Percentiles rank a stretch among this genome's conserved stretches.
Conservation (phyloP, 2,329 filamentous ascomycete species). For the Sodiomyces alkalinus region DNA sequence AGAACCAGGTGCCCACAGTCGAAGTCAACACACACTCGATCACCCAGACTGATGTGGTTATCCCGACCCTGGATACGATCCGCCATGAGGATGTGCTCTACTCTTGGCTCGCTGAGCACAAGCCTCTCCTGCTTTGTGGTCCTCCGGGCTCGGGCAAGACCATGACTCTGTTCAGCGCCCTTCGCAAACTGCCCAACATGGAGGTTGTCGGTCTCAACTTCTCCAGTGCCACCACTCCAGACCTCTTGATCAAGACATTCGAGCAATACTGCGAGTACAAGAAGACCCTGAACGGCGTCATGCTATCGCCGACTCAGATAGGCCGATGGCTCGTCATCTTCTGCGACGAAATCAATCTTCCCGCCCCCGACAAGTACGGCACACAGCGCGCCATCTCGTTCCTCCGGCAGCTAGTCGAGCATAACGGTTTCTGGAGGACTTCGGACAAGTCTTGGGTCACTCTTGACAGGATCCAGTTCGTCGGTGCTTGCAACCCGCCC, state of each 20-base stretch:
- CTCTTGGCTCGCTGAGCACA: slow-evolving; percentile 98
- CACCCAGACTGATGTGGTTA: slow-evolving; percentile 95
- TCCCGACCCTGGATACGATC: slow-evolving; percentile 92
- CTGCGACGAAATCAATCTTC: slow-evolving; percentile 98
- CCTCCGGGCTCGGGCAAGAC: slow-evolving; percentile 98
- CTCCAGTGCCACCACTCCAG: slow-evolving; percentile 93
- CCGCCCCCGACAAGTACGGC: slow-evolving; percentile 91
- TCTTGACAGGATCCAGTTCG: slow-evolving; percentile 94
- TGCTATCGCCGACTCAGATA: slow-evolving; percentile 91
- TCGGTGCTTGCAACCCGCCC: slow-evolving; percentile 95
- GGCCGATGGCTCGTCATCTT: slow-evolving; percentile 97
- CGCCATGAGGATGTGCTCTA: slow-evolving; percentile 98
- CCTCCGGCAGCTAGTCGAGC: slow-evolving; percentile 90
- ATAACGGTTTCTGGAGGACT: slow-evolving; percentile 98
- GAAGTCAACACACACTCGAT: slow-evolving; percentile 98
- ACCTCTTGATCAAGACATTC: slow-evolving; percentile 96
- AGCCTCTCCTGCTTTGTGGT: slow-evolving; percentile 88
- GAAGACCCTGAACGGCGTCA: slow-evolving; percentile 91
- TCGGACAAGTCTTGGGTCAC: slow-evolving; percentile 97
- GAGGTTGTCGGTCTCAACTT: slow-evolving; percentile 99
- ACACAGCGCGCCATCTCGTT: slow-evolving; percentile 97
- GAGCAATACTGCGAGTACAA: slow-evolving; percentile 99
- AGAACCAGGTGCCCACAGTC: slow-evolving; percentile 81
- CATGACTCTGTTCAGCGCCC: slow-evolving; percentile 96
- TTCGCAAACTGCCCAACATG: slow-evolving; percentile 96